Conservation (phyloP, 73 alveolate genomes). For the Paramecium caudatum region DNA sequence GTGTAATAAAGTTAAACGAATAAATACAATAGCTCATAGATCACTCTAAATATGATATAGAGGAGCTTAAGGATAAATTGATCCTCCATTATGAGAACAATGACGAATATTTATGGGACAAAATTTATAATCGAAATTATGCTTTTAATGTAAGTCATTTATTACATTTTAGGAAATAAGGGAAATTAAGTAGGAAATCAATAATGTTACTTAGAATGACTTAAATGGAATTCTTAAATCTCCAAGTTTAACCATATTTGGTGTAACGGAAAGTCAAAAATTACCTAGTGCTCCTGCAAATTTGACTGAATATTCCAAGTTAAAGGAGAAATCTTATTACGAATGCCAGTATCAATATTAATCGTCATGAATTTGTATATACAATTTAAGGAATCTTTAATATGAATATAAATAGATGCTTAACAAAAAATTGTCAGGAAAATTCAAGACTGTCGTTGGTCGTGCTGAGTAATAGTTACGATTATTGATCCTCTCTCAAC, state of each 20-base stretch:
- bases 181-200: background rate
- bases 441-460: constrained; percentile 59
- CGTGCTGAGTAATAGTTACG: background rate
- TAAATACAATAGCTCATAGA: background rate
- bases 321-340: constrained; percentile 19
- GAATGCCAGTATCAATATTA: constrained; percentile 6
- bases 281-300: background rate
- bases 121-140: constrained; percentile 11
- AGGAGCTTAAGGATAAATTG: background rate
- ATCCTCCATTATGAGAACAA: background rate
- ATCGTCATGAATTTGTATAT: background rate
- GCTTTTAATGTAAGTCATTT: constrained; percentile 5
- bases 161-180: background rate
- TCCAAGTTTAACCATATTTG: background rate
- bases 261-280: background rate
- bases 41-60: background rate
- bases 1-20: constrained; percentile 6
- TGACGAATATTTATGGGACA: constrained; percentile 49
- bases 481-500: constrained; percentile 17
- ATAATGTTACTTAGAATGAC: background rate
- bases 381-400: background rate
- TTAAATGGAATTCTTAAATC: constrained; percentile 3
- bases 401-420: background rate
- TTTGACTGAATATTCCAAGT: background rate
- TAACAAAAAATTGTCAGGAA: constrained; percentile 38